Percentiles rank a stretch among this genome's conserved stretches.
These are phyloP conservation scores for Neurospora sp. DNA, from an alignment of 2,329 filamentous ascomycete species.

Conservation along the genomic window DNA sequence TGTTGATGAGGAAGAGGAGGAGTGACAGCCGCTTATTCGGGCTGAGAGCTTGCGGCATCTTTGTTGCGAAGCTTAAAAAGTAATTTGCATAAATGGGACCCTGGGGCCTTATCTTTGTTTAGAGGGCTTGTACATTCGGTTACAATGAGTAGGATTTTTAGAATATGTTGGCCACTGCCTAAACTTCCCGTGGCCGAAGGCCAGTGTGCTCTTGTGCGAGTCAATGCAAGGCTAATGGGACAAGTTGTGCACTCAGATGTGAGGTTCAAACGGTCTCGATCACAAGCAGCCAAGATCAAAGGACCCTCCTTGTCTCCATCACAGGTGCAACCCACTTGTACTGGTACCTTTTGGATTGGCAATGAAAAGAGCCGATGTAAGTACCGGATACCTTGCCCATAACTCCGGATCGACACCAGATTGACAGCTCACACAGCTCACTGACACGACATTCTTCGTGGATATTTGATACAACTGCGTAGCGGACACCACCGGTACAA, in stretches of 20 bases:
- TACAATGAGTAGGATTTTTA: neutral
- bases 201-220: neutral
- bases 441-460: neutral
- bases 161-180: neutral
- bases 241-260: neutral
- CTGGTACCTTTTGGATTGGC: neutral
- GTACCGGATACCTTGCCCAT: neutral
- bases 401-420: neutral
- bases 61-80: neutral
- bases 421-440: neutral
- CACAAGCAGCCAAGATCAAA: neutral
- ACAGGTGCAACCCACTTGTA: neutral
- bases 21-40: slow-evolving; percentile 8
- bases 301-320: neutral
- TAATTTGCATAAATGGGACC: neutral
- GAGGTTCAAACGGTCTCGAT: neutral
- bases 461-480: neutral
- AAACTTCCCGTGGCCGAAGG: neutral
- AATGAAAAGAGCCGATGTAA: neutral
- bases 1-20: slow-evolving; percentile 25
- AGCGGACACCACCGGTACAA: neutral
- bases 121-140: neutral
- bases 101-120: neutral
- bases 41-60: neutral
- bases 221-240: neutral